Conservation (phyloP, 805 yeast species). For the Ogataea pilisensis region DNA sequence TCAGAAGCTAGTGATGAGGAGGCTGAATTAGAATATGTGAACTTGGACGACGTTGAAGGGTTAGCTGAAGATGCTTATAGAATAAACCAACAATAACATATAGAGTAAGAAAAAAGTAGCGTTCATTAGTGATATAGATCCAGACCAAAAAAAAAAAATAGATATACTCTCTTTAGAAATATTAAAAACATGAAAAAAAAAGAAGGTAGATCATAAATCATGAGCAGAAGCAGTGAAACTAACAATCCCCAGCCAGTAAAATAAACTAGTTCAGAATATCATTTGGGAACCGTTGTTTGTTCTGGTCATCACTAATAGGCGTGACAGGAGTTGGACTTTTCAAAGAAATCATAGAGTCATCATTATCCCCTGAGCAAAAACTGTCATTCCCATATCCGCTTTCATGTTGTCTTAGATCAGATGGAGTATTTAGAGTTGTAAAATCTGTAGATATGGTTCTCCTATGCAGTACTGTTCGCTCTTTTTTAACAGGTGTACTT, state of each 20-base stretch:
- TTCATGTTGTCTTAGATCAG: background rate
- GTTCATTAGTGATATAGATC: no score
- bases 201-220: background rate
- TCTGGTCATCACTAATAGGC: background rate
- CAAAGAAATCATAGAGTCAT: constrained; percentile 4
- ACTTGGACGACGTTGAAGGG: constrained; percentile 52
- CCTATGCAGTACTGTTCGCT: background rate
- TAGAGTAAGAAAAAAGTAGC: background rate
- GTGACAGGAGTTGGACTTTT: constrained; percentile 5
- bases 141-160: no score
- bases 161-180: no score
- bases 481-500: background rate
- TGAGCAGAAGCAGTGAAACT: no score
- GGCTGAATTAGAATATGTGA: constrained; percentile 41
- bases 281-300: constrained; percentile 12
- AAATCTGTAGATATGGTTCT: constrained; percentile 3
- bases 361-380: background rate
- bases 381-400: background rate
- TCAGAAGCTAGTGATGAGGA: constrained; percentile 34
- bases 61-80: constrained; percentile 49
- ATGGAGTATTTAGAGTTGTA: background rate
- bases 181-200: no score
- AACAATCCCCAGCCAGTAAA: no score
- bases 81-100: background rate
- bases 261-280: no score